These are phyloP conservation scores for Cadophora sp. DNA, from an alignment of 2,329 filamentous ascomycete species.

Conservation along the genomic window DNA sequence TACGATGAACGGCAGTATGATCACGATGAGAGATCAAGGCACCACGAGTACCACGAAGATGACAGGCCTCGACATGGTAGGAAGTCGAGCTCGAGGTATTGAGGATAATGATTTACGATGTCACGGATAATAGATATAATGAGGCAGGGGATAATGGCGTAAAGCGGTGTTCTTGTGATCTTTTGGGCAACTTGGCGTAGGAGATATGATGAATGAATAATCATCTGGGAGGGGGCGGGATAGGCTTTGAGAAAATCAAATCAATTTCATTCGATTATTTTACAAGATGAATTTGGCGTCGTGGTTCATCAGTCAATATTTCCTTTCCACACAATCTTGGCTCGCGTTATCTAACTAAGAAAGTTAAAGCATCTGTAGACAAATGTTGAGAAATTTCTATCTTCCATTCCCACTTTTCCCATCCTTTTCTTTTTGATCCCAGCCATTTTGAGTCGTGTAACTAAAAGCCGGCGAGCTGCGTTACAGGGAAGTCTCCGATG, in stretches of 20 bases:
- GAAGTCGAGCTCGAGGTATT: constrained; percentile 21
- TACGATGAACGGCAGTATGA: constrained; percentile 9
- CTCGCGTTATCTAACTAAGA: too few relatives aligned
- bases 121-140: constrained; percentile 7
- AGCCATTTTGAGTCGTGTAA: not conserved
- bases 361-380: too few relatives aligned
- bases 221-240: not conserved
- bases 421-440: not conserved
- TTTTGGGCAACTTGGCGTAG: not conserved
- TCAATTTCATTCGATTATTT: not conserved
- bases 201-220: not conserved
- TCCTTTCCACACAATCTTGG: too few relatives aligned
- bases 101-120: constrained; percentile 9
- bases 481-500: not conserved
- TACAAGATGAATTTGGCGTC: too few relatives aligned
- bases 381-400: too few relatives aligned
- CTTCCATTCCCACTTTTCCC: too few relatives aligned
- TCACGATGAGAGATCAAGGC: constrained; percentile 1
- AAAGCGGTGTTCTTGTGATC: too few relatives aligned
- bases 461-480: not conserved
- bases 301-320: too few relatives aligned
- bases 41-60: constrained; percentile 15
- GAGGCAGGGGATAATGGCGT: not conserved
- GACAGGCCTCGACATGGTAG: constrained; percentile 20
- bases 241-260: not conserved